Conservation (phyloP, 2,329 filamentous ascomycete genomes). For the Domatiomyces catenatus region DNA sequence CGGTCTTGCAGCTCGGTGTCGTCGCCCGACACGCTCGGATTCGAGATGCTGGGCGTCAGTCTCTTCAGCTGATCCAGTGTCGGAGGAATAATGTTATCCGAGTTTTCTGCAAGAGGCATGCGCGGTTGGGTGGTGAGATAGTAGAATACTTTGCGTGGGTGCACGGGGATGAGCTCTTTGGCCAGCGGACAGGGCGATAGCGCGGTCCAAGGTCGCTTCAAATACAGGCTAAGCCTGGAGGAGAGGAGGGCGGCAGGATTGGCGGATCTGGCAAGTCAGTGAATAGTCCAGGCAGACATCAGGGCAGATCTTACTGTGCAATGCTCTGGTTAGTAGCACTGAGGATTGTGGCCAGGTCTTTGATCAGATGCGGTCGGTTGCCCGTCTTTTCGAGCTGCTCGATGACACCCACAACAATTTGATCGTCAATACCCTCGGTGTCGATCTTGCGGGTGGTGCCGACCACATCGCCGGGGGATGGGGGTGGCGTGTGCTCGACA, state of each 20-base stretch:
- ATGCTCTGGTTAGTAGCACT: slow-evolving; percentile 64
- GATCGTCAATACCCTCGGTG: slow-evolving; percentile 74
- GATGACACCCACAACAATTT: slow-evolving; percentile 85
- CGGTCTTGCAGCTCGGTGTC: slow-evolving; percentile 46
- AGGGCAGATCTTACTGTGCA: slow-evolving; percentile 57
- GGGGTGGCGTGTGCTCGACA: slow-evolving; percentile 59
- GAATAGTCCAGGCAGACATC: slow-evolving; percentile 1
- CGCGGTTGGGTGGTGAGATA: slow-evolving; percentile 80
- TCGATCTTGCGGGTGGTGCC: slow-evolving; percentile 46
- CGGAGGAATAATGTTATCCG: slow-evolving; percentile 36
- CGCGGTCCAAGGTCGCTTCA: slow-evolving; percentile 73
- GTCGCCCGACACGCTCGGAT: slow-evolving; percentile 55
- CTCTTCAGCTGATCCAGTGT: slow-evolving; percentile 43
- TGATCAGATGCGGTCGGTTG: slow-evolving; percentile 86
- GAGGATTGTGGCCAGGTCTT: slow-evolving; percentile 73
- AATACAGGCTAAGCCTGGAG: slow-evolving; percentile 73
- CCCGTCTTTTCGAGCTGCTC: slow-evolving; percentile 74
- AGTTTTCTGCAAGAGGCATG: slow-evolving; percentile 59
- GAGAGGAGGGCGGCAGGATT: slow-evolving; percentile 93
- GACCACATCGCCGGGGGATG: slow-evolving; percentile 44
- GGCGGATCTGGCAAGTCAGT: slow-evolving; percentile 52
- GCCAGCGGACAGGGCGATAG: slow-evolving; percentile 70
- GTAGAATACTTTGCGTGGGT: slow-evolving; percentile 91
- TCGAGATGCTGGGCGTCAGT: slow-evolving; percentile 73
- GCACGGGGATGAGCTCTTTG: slow-evolving; percentile 82